Evolutionary conservation across 2,329 filamentous ascomycete genomes (phyloP), one percentile per base, ranked within the genome.

Genomic region (Alternaria incomplexa): DNA sequence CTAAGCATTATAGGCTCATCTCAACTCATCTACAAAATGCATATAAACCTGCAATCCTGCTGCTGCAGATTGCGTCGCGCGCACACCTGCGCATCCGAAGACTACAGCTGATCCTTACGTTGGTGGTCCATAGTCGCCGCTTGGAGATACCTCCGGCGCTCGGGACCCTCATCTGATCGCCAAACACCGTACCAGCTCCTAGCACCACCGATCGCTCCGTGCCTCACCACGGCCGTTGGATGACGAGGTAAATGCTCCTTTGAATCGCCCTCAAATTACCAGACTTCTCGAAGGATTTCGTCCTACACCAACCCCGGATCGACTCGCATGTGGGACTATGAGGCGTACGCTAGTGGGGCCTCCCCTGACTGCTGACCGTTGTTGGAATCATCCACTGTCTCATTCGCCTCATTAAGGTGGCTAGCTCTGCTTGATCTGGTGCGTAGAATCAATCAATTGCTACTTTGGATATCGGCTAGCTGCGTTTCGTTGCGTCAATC

Each of bases 21-120:
- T 69, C 64, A 64, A 54, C 64, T 75, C 71, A 77, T 75, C 71
- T 76, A 73, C 66, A 54, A 54, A 61, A 63, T 60, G 60, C 57
- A 71, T 72, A 68, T 65, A 67, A 64, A 67, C 57, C 70, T 73
- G 69, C 68, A 67, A 52, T 67, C 58, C 66, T 54, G 59, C 68
- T 55, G 55, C 59, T 69, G 55, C 63, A 74, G 64, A 74, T 74
- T 75, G 70, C 64, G 32, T 47, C 62, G 66, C 57, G 58, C 70
- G 67, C 65, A 65, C 64, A 47, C 57, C 46, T 51, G 25, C 54
- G 40, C 32, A 54, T 53, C 57, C 48, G 47, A 23, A 22, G 46
- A 47, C 53, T 43, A 50, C 36, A 62, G 50, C 44, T 28, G 58
- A 62, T 61, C 57, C 44, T 56, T 20, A 56, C 12, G 30, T 23